Conservation (phyloP, 164 flowering plant species). For the Stephania cephalantha region DNA sequence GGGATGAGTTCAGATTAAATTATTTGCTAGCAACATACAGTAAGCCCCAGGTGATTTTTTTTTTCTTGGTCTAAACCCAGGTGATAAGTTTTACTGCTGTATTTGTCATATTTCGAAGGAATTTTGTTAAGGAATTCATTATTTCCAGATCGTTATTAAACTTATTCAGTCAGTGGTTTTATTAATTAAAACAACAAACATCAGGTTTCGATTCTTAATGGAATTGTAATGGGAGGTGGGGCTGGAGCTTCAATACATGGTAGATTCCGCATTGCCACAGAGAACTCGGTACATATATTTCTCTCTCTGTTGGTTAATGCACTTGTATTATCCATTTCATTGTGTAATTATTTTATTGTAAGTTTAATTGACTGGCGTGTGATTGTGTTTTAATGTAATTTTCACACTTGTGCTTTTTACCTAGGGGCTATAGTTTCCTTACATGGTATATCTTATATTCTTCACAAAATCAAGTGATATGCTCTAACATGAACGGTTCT, state of each 20-base stretch:
- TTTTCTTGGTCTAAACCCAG: slow-evolving; percentile 12
- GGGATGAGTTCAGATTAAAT: slow-evolving; percentile 26
- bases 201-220: slow-evolving; percentile 92
- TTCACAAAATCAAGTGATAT: too few relatives aligned
- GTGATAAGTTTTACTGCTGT: slow-evolving; percentile 6
- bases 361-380: too few relatives aligned
- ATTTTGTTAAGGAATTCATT: neutral
- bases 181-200: slow-evolving; percentile 4
- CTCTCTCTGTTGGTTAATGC: neutral
- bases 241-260: slow-evolving; percentile 90
- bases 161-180: neutral
- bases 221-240: slow-evolving; percentile 97
- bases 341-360: too few relatives aligned
- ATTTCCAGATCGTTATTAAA: neutral
- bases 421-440: neutral
- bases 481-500: neutral
- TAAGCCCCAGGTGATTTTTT: slow-evolving; percentile 28
- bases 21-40: slow-evolving; percentile 40
- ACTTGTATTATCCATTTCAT: neutral
- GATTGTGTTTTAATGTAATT: too few relatives aligned
- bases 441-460: neutral
- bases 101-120: neutral
- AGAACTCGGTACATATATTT: slow-evolving; percentile 62
- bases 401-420: too few relatives aligned
- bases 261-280: slow-evolving; percentile 83